Conservation (phyloP, 2,329 filamentous ascomycete species). For the Chrysoporthe cubensis region DNA sequence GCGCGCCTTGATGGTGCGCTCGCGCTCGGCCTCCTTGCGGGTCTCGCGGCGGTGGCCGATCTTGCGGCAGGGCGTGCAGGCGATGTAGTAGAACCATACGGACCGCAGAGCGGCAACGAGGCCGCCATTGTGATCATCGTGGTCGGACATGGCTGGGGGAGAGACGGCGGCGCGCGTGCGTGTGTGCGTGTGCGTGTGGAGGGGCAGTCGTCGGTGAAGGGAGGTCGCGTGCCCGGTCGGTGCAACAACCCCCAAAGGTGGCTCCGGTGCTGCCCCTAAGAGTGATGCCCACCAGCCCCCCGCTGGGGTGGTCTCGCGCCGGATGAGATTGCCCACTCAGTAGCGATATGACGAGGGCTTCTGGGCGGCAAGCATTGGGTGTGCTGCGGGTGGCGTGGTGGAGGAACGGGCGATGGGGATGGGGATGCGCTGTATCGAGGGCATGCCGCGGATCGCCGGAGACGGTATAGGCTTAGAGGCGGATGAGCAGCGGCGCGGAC, state of each 20-base stretch:
- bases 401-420: slow-evolving; percentile 13
- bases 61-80: slow-evolving; percentile 78
- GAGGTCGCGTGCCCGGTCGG: slow-evolving; percentile 22
- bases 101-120: slow-evolving; percentile 69
- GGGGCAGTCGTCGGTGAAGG: slow-evolving; percentile 5
- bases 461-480: slow-evolving; percentile 14
- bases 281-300: slow-evolving; percentile 20
- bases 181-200: not conserved
- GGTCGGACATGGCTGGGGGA: slow-evolving; percentile 17
- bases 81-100: slow-evolving; percentile 76
- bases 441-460: slow-evolving; percentile 21
- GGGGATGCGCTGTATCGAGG: slow-evolving; percentile 12
- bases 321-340: slow-evolving; percentile 11
- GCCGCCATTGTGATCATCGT: slow-evolving; percentile 29
- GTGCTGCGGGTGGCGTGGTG: slow-evolving; percentile 6
- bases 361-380: slow-evolving; percentile 16
- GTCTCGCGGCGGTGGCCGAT: slow-evolving; percentile 71
- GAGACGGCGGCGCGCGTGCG: not conserved
- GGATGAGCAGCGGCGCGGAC: slow-evolving; percentile 14
- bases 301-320: slow-evolving; percentile 22
- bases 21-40: slow-evolving; percentile 70
- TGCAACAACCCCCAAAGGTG: slow-evolving; percentile 10
- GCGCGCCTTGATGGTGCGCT: slow-evolving; percentile 66
- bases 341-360: slow-evolving; percentile 5
- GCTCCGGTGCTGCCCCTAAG: not conserved